Percentiles rank a stretch among this genome's conserved stretches.
These are phyloP conservation scores for Aspergillus luchuensis DNA, from an alignment of 2,329 filamentous ascomycete genomes.

Conservation along the genomic window DNA sequence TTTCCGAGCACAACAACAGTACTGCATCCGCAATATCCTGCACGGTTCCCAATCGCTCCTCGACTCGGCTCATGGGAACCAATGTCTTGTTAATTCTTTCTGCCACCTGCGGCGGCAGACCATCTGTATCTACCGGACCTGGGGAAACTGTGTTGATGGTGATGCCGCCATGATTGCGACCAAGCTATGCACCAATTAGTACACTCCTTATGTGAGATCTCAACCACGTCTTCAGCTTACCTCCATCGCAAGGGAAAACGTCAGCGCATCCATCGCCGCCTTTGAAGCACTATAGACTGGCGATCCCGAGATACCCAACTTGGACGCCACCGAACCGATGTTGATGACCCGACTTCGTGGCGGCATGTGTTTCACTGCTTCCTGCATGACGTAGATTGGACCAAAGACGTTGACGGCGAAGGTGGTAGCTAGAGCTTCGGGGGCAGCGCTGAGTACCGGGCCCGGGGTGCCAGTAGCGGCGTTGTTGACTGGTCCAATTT, in stretches of 20 bases:
- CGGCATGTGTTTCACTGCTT: slow-evolving; percentile 1
- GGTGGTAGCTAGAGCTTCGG: not conserved
- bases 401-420: slow-evolving; percentile 5
- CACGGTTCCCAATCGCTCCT: slow-evolving; percentile 6
- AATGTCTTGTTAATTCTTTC: slow-evolving; percentile 2
- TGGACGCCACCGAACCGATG: slow-evolving; percentile 6
- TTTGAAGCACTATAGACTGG: slow-evolving; percentile 1
- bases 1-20: slow-evolving; percentile 6
- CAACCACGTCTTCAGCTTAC: not conserved
- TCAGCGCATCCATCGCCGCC: slow-evolving; percentile 6
- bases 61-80: slow-evolving; percentile 2
- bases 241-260: slow-evolving; percentile 1
- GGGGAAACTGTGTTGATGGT: slow-evolving; percentile 4
- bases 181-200: not conserved
- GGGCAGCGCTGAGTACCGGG: not conserved
- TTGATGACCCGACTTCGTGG: slow-evolving; percentile 1
- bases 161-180: slow-evolving; percentile 5
- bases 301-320: slow-evolving; percentile 1
- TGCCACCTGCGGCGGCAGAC: not conserved
- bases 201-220: not conserved
- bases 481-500: slow-evolving; percentile 1
- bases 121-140: slow-evolving; percentile 4
- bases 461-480: not conserved
- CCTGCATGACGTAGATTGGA: not conserved
- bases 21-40: slow-evolving; percentile 12